Base-by-base conservation (phyloP, 768 basidiomycete genomes). In the Psilocybe sp. region DNA sequence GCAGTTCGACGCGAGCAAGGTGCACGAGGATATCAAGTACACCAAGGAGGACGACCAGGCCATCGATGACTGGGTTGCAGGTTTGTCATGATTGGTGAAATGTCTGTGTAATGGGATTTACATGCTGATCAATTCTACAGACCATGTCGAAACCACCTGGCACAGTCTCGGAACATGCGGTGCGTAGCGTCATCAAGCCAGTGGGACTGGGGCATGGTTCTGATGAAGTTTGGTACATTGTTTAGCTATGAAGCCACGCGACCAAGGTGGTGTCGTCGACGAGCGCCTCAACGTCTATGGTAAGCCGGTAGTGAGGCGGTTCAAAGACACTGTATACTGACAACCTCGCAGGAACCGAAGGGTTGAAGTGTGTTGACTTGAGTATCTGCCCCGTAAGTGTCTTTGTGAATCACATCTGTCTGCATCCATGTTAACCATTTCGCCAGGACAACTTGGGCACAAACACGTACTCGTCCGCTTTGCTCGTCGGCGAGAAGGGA, bases 91-190 rank as follows among this genome's bases (percentile, higher is more conserved):
- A 18, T 18, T 18, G 9, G 11, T 10, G 10, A 8, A 16, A 18
- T 1, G 0, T 18, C 12, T 1, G n/a, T 40, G 8, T 10, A 10
- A 6, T 6, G n/a, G 11, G 37, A 3, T 28, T 52, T 12, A 40
- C 39, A 12, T 23, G 11, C 55, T 68, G 74, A 51, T 77, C 72
- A 72, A 55, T 76, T 11, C 5, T 48, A 65, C 75, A 56, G 80
- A 84, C 64, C 83, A 86, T 63, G 85, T 87, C 58, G 85, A 86
- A 73, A 86, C 85, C 9, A 87, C 84, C 49, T 87, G 85, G 85
- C 85, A 87, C 73, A 82, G 80, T 63, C 72, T 86, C 44, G 72
- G 73, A 39, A 76, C 74, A 55, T 76, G 76, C 65, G 73, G 74
- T 76, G 61, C 50, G 68, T 47, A 28, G 36, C n/a, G 23, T 42